A percentile compares a stretch with the other conserved stretches of the same genome.
Conservation (phyloP, 768 basidiomycete species). For the Termitomyces sp. region DNA sequence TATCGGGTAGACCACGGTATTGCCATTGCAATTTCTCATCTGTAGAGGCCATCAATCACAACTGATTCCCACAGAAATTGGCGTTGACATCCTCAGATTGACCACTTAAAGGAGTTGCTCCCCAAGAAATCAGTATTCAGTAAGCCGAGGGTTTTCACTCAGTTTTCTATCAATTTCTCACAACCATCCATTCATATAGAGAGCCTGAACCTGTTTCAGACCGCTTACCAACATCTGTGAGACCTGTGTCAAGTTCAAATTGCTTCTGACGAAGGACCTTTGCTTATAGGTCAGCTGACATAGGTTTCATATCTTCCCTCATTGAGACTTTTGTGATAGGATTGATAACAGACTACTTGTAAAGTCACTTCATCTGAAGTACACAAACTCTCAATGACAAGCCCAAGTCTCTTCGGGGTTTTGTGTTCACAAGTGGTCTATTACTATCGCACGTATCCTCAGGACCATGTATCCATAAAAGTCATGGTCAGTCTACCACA, state of each 20-base stretch:
- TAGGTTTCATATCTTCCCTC: background rate
- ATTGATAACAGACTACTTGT: background rate
- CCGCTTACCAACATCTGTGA: too few relatives aligned
- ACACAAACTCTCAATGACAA: background rate
- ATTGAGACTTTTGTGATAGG: background rate
- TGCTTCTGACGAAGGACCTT: background rate
- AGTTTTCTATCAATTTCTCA: too few relatives aligned
- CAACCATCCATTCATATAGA: too few relatives aligned
- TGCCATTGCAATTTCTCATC: too few relatives aligned
- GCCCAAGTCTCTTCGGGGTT: background rate
- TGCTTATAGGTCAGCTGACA: background rate
- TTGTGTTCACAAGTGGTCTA: background rate
- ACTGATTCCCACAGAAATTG: too few relatives aligned
- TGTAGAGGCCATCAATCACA: too few relatives aligned
- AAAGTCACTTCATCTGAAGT: background rate
- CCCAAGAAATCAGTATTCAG: too few relatives aligned
- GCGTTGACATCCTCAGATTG: too few relatives aligned
- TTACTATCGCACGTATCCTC: background rate
- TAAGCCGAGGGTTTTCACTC: too few relatives aligned
- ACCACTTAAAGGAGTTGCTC: too few relatives aligned
- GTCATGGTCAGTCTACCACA: background rate
- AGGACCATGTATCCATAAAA: background rate
- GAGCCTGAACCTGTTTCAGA: too few relatives aligned
- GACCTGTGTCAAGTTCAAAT: background rate
- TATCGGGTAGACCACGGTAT: too few relatives aligned